Percentiles rank a stretch among this genome's conserved stretches.
Conservation (phyloP, 1,284 basidiomycete genomes). For the Microbotryomycetes sp. region DNA sequence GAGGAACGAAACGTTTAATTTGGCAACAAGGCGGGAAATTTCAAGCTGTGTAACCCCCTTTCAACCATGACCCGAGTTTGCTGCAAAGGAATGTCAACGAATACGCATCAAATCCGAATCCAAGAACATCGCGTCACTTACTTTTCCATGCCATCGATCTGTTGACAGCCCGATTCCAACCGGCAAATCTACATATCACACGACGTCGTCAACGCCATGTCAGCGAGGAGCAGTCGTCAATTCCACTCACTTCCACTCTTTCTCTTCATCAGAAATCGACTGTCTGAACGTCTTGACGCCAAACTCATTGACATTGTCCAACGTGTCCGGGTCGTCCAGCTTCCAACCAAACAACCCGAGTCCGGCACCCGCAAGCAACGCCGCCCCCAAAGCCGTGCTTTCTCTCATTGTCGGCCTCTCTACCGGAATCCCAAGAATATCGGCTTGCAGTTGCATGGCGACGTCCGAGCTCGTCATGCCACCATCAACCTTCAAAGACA, state of each 20-base stretch:
- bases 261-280: conserved; percentile 49
- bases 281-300: conserved; percentile 69
- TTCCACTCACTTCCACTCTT: conserved; percentile 41
- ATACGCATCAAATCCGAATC: not conserved
- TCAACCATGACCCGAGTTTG: conserved; percentile 28
- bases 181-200: conserved; percentile 50
- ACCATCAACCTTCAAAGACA: conserved; percentile 33
- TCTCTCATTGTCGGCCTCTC: conserved; percentile 93
- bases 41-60: too few relatives aligned
- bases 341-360: conserved; percentile 93
- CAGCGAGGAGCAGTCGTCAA: not conserved
- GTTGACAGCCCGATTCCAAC: conserved; percentile 79
- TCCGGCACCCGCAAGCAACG: conserved; percentile 86
- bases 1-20: too few relatives aligned
- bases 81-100: conserved; percentile 1
- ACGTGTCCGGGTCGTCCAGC: conserved; percentile 70
- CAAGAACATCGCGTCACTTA: conserved; percentile 5
- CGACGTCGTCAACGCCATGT: conserved; percentile 33
- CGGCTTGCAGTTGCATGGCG: conserved; percentile 86
- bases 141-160: conserved; percentile 64
- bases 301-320: conserved; percentile 81
- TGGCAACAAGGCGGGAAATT: too few relatives aligned
- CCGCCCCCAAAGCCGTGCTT: conserved; percentile 95
- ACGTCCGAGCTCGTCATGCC: conserved; percentile 49
- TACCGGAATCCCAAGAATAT: conserved; percentile 86